Percentiles rank a stretch among this genome's conserved stretches.
These are phyloP conservation scores for Heterobasidion occidentale DNA, from an alignment of 1,284 basidiomycete species.

Conservation along the genomic window DNA sequence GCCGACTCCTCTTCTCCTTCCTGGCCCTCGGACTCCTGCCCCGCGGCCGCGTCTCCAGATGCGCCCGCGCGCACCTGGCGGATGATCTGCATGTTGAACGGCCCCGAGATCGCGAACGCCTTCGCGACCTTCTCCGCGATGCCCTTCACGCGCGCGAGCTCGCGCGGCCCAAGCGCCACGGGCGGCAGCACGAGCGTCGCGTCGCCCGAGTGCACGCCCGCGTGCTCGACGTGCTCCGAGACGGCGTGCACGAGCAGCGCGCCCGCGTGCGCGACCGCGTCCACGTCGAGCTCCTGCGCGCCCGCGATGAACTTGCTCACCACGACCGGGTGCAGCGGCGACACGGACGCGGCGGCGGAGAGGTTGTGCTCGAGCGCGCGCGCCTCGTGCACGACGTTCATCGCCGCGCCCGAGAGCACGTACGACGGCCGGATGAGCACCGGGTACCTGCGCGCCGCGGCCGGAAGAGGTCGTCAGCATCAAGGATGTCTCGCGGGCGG, in stretches of 20 bases:
- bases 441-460: slow-evolving; percentile 60
- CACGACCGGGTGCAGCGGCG: slow-evolving; percentile 95
- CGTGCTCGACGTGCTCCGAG: slow-evolving; percentile 98
- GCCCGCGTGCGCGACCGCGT: slow-evolving; percentile 94
- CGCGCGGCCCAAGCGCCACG: slow-evolving; percentile 69
- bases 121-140: slow-evolving; percentile 94
- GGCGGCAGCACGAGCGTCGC: slow-evolving; percentile 98
- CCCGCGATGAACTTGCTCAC: slow-evolving; percentile 98
- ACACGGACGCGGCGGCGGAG: slow-evolving; percentile 91
- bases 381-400: slow-evolving; percentile 98
- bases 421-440: slow-evolving; percentile 96
- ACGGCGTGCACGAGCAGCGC: slow-evolving; percentile 94
- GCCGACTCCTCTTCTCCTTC: slow-evolving; percentile 42
- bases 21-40: slow-evolving; percentile 22
- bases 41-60: not conserved
- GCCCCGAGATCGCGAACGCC: slow-evolving; percentile 95
- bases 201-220: slow-evolving; percentile 98
- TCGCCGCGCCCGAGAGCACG: slow-evolving; percentile 96
- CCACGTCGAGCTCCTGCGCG: slow-evolving; percentile 97
- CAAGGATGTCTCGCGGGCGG: not conserved
- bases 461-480: slow-evolving; percentile 6
- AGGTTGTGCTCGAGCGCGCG: slow-evolving; percentile 86
- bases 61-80: slow-evolving; percentile 52
- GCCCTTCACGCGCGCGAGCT: slow-evolving; percentile 84
- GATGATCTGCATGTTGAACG: slow-evolving; percentile 99